Percentiles rank a stretch among this genome's conserved stretches.
phyloP scores from a whole-genome alignment of 139 green algal genomes.

The Chlorella sp. region DNA sequence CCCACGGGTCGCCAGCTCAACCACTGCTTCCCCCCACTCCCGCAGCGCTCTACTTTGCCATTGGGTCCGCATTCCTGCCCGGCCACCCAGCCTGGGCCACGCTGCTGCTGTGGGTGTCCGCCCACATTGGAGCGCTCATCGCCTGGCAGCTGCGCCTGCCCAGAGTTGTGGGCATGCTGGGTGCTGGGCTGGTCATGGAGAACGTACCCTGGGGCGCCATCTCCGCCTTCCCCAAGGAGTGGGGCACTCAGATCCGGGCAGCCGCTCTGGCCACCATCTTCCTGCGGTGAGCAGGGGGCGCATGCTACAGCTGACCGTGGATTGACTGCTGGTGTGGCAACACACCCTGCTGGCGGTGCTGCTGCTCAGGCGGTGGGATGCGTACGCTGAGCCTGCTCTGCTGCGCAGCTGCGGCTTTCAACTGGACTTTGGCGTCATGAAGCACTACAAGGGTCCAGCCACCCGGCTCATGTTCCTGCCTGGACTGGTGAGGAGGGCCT shows the following conservation, averaged over 20 bases:
- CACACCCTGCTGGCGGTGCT: too few relatives aligned
- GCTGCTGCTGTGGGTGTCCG: constrained; percentile 41
- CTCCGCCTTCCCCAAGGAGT: constrained; percentile 58
- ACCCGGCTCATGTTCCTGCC: constrained; percentile 40
- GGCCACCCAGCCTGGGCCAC: constrained; percentile 37
- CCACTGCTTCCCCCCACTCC: not conserved
- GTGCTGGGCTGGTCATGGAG: constrained; percentile 63
- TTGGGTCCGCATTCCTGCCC: constrained; percentile 46
- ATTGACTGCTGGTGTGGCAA: too few relatives aligned
- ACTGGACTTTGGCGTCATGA: constrained; percentile 68
- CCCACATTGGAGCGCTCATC: constrained; percentile 38
- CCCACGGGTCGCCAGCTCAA: too few relatives aligned
- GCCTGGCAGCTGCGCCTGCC: constrained; percentile 60
- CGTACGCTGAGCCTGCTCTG: too few relatives aligned
- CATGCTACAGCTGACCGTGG: too few relatives aligned
- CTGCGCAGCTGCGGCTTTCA: constrained; percentile 79
- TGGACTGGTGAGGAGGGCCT: constrained; percentile 34
- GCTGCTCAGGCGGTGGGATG: too few relatives aligned
- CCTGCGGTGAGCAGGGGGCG: constrained; percentile 61
- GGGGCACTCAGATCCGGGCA: constrained; percentile 71
- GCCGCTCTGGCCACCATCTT: constrained; percentile 84
- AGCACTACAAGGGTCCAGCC: constrained; percentile 40
- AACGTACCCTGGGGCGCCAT: constrained; percentile 69
- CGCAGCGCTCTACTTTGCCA: constrained; percentile 45
- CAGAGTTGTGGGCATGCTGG: constrained; percentile 76